Conservation (phyloP, 352 stramenopile genomes). For the Phytopythium delawarense region DNA sequence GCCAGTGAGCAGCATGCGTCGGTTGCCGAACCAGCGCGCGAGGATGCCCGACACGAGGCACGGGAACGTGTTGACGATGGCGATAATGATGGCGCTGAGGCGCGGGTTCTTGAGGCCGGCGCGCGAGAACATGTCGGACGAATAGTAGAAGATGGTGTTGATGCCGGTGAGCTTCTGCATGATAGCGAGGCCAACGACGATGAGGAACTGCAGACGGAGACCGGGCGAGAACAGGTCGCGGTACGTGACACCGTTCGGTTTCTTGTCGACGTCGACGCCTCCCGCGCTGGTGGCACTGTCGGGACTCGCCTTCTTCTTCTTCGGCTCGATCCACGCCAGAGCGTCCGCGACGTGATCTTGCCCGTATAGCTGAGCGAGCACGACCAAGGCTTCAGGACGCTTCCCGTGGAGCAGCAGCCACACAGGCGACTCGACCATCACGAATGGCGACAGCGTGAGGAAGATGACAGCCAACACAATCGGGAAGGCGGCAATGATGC, state of each 20-base stretch:
- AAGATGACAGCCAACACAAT: slow-evolving; percentile 31
- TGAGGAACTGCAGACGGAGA: slow-evolving; percentile 22
- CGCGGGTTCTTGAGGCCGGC: slow-evolving; percentile 44
- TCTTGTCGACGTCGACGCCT: no score
- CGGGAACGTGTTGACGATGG: slow-evolving; percentile 28
- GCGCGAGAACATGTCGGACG: slow-evolving; percentile 48
- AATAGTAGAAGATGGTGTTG: slow-evolving; percentile 64
- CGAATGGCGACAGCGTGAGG: slow-evolving; percentile 27
- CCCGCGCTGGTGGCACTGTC: no score
- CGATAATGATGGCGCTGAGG: slow-evolving; percentile 35
- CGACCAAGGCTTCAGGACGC: slow-evolving; percentile 17
- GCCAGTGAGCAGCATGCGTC: slow-evolving; percentile 25
- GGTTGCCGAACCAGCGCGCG: slow-evolving; percentile 22
- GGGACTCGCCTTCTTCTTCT: no score
- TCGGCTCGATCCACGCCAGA: slow-evolving; percentile 34
- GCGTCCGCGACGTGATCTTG: slow-evolving; percentile 23
- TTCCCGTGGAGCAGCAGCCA: slow-evolving; percentile 34
- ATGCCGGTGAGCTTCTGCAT: slow-evolving; percentile 39
- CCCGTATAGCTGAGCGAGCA: slow-evolving; percentile 27
- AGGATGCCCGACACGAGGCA: slow-evolving; percentile 17
- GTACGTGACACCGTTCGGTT: neutral
- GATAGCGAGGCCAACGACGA: slow-evolving; percentile 19
- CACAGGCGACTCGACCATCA: slow-evolving; percentile 45
- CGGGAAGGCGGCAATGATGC: slow-evolving; percentile 45
- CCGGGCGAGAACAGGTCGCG: neutral